Conservation (phyloP, 345 rosid species). For the Pugionium dolabratum region DNA sequence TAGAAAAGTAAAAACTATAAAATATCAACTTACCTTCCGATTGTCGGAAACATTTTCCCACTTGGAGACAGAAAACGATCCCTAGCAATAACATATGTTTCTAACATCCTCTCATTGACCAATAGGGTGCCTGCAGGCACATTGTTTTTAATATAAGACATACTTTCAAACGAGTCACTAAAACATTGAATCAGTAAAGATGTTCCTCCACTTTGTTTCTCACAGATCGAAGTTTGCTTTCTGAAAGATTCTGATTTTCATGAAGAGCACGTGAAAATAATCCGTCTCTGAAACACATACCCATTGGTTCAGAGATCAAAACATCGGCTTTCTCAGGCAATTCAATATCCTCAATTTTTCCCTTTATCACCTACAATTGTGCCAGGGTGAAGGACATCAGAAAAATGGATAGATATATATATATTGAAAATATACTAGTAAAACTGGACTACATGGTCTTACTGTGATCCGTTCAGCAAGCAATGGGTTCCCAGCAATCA, state of each 20-base stretch:
- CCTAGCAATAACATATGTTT: conserved; percentile 95
- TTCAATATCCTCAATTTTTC: conserved; percentile 93
- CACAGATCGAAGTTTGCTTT: conserved; percentile 1
- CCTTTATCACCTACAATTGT: conserved; percentile 74
- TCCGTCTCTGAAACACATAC: conserved; percentile 42
- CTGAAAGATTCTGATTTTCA: conserved; percentile 28
- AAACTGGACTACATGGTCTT: conserved; percentile 35
- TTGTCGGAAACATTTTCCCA: conserved; percentile 96
- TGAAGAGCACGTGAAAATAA: conserved; percentile 28
- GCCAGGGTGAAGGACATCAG: conserved; percentile 32
- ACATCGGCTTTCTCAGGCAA: conserved; percentile 98
- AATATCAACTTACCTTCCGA: conserved; percentile 69
- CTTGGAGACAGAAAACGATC: conserved; percentile 82
- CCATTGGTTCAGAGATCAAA: conserved; percentile 98
- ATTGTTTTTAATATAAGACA: neutral
- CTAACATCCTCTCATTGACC: conserved; percentile 98
- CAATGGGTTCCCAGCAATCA: conserved; percentile 86
- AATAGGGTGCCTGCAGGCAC: conserved; percentile 70
- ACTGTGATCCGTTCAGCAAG: conserved; percentile 84
- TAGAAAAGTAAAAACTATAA: conserved; percentile 7
- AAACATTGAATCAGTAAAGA: conserved; percentile 6
- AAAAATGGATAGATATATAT: conserved; percentile 33
- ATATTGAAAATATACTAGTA: conserved; percentile 18
- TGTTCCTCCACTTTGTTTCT: conserved; percentile 4
- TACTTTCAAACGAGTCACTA: neutral